These are phyloP conservation scores for Apophysomyces trapeziformis DNA, from an alignment of 371 early-diverging fungal species.

Conservation along the genomic window DNA sequence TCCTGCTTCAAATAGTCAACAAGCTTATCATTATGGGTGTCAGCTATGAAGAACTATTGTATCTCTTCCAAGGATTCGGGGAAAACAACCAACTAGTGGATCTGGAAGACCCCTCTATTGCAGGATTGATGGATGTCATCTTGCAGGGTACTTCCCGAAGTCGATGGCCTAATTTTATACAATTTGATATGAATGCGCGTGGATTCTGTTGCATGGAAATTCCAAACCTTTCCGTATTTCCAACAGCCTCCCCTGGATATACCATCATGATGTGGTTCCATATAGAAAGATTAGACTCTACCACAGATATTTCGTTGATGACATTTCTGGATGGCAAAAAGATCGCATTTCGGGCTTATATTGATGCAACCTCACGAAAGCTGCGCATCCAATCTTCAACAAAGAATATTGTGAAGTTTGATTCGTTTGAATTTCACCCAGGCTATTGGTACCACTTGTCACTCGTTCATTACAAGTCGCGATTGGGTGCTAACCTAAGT, in stretches of 20 bases:
- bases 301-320: constrained; percentile 51
- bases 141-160: constrained; percentile 64
- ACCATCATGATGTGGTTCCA: constrained; percentile 71
- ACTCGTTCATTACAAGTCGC: constrained; percentile 69
- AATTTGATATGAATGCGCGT: constrained; percentile 55
- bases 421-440: constrained; percentile 55
- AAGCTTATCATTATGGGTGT: constrained; percentile 70
- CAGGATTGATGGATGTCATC: constrained; percentile 56
- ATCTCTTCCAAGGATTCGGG: constrained; percentile 60
- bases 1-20: constrained; percentile 57
- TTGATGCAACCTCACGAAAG: constrained; percentile 56
- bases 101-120: constrained; percentile 18
- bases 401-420: constrained; percentile 57
- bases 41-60: constrained; percentile 58
- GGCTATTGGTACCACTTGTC: constrained; percentile 77
- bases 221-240: constrained; percentile 46
- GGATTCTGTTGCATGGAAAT: constrained; percentile 52
- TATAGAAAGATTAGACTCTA: constrained; percentile 63
- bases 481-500: constrained; percentile 58
- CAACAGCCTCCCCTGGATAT: constrained; percentile 62
- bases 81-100: constrained; percentile 15
- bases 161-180: constrained; percentile 72
- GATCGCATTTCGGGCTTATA: constrained; percentile 36
- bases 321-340: constrained; percentile 58
- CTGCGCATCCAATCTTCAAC: constrained; percentile 50